Base-by-base conservation (phyloP, 1,284 basidiomycete genomes). In the Xerocomus minutiporus region DNA sequence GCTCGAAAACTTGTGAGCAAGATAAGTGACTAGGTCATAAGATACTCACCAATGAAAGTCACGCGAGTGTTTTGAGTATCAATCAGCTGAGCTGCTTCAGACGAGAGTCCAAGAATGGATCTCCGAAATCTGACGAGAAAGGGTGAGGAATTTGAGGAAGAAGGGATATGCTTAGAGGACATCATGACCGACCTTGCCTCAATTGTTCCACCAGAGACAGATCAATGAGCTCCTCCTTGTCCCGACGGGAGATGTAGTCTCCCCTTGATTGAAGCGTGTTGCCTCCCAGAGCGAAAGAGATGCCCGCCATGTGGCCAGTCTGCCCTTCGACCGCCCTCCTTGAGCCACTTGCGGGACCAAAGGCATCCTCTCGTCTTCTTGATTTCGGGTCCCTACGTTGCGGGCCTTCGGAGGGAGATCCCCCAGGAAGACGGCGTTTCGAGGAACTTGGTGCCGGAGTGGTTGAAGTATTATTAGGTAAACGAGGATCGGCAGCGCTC, bases 151-250 rank as follows among this genome's bases (percentile, higher is more conserved):
- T 29, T 34, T 45, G 31, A 51, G 48, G 29, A 31, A 46, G 8
- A 35, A 38, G 46, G 11, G n/a, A 41, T 44, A 43, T 12, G 31
- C 26, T 15, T 23, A 7, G 39, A 47, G 8, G 4, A 13, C 20
- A 42, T 28, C 3, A 13, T 29, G 8, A 56, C 72, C 41, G 48
- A 78, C 75, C 69, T 58, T 66, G 63, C 58, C 73, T 71, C 41
- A 76, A 60, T 46, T 62, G 59, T 13, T 77, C 75, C 8, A 72
- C 69, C 31, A 78, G 50, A 13, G 58, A 48, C 20, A 55, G 12
- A 50, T 77, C 75, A 11, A 78, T 58, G 38, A 77, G 66, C 15
- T 78, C 77, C 39, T 78, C 76, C 57, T 72, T 72, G 57, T 64
- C 62, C 28, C 64, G 55, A 45, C 58, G 60, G n/a, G 61, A 63